Conservation (phyloP, 345 rosid species). For the Eucalyptus guilfoylei region DNA sequence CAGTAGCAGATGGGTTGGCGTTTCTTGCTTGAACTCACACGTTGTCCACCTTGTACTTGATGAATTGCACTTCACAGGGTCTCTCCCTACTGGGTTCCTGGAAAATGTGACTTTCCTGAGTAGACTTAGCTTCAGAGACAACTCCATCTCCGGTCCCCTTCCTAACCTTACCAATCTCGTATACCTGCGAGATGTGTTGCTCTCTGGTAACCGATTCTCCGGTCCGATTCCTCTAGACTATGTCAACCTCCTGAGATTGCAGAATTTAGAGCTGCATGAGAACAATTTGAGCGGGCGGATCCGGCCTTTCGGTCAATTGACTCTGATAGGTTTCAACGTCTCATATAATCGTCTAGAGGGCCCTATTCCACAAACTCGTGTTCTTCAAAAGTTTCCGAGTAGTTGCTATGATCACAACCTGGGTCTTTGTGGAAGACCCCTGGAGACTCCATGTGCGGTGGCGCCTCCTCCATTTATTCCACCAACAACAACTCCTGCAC, state of each 20-base stretch:
- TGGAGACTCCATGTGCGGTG: constrained; percentile 8
- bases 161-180: constrained; percentile 22
- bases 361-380: constrained; percentile 19
- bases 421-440: constrained; percentile 34
- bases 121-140: constrained; percentile 27
- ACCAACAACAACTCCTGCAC: background rate
- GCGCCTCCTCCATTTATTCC: background rate
- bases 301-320: constrained; percentile 30
- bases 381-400: constrained; percentile 15
- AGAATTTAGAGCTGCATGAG: constrained; percentile 23
- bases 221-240: constrained; percentile 23
- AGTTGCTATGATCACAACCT: constrained; percentile 26
- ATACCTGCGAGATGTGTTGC: constrained; percentile 7
- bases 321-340: constrained; percentile 23
- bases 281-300: constrained; percentile 25
- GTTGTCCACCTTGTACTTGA: constrained; percentile 31
- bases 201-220: constrained; percentile 28
- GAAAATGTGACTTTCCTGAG: constrained; percentile 23
- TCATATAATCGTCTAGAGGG: constrained; percentile 36
- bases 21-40: constrained; percentile 25
- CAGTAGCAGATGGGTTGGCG: constrained; percentile 30
- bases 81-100: constrained; percentile 25
- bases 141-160: constrained; percentile 19
- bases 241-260: constrained; percentile 10
- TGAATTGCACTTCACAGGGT: constrained; percentile 23